Percentiles rank a stretch among this genome's conserved stretches.
These are phyloP conservation scores for Exsudoporus frostii DNA, from an alignment of 768 basidiomycete genomes.

Conservation along the genomic window DNA sequence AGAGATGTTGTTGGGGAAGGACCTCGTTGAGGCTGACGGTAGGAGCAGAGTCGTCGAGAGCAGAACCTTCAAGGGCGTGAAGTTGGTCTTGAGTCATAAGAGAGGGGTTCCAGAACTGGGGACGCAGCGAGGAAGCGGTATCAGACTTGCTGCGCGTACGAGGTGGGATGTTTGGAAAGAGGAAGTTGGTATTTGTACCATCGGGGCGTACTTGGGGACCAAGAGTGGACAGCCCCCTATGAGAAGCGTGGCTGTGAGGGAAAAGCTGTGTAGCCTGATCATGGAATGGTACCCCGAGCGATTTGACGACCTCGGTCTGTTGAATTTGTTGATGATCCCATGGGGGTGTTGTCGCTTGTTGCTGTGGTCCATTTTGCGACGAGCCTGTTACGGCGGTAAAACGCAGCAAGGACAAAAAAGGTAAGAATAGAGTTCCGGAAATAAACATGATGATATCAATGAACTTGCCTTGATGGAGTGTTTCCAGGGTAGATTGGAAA, in stretches of 20 bases:
- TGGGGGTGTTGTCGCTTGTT: constrained; percentile 33
- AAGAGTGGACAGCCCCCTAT: constrained; percentile 35
- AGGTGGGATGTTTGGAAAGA: constrained; percentile 36
- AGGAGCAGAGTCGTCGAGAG: constrained; percentile 37
- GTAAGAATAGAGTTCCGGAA: constrained; percentile 31
- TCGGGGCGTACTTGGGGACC: constrained; percentile 32
- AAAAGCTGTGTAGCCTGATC: constrained; percentile 31
- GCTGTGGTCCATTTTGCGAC: constrained; percentile 32
- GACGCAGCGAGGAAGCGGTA: constrained; percentile 46
- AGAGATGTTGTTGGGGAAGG: constrained; percentile 27
- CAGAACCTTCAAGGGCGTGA: constrained; percentile 33
- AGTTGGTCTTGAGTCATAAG: constrained; percentile 38
- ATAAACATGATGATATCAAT: constrained; percentile 31
- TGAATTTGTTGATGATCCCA: constrained; percentile 38
- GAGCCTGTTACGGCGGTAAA: constrained; percentile 31
- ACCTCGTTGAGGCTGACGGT: constrained; percentile 31
- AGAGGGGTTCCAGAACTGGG: constrained; percentile 48
- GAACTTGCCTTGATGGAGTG: constrained; percentile 53
- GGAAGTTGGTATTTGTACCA: constrained; percentile 37
- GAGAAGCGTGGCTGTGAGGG: constrained; percentile 35
- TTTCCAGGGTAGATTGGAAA: constrained; percentile 50
- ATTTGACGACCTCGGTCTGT: constrained; percentile 29
- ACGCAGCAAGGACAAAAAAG: constrained; percentile 23
- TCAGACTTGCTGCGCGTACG: constrained; percentile 62
- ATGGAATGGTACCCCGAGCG: constrained; percentile 31